Base-by-base conservation (phyloP, 306 rosid genomes). In the Quercus alba region DNA sequence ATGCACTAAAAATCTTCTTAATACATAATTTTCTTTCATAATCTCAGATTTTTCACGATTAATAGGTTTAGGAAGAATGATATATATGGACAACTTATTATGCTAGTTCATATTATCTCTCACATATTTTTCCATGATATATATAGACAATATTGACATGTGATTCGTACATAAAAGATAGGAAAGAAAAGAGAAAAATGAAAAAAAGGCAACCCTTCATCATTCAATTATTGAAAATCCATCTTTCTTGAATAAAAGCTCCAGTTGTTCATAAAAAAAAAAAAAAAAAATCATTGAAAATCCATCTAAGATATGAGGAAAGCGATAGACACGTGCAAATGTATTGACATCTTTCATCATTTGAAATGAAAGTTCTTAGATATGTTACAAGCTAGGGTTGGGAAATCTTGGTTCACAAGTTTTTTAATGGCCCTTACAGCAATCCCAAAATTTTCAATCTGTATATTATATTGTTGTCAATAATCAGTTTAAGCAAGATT, bases 221-320 rank as follows among this genome's bases (percentile, higher is more conserved):
- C 54, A 81, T 77, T 62, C 49, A 30, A 75, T 83, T 83, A 64
- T 61, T 41, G 70, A 41, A 41, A 41, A 41, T 41, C 46, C 46
- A 41, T 41, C 46, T 41, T 41, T 41, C 46, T 41, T 41, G 46
- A 41, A 41, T 41, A 41, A 41, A 7, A 41, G 46, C 46, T 2
- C 11, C 46, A 2, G 46, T 41, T 41, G 46, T 41, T 41, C 46
- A 41, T 7, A 0, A 41, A 7, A 41, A 41, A 38, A 7, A 38
- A 35, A 30, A 4, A 31, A 38, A 38, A 38, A 38, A 7, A 38
- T 38, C 70, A 79, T 38, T 38, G 46, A 41, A 41, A 57, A 81
- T 84, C 82, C 55, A 72, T 26, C 61, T 68, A 76, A 75, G 63
- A 81, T 84, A 80, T 61, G 44, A 17, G 57, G 84, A 84, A 81